These are phyloP conservation scores for Collariella sp. DNA, from an alignment of 495 filamentous ascomycete species.

Conservation along the genomic window DNA sequence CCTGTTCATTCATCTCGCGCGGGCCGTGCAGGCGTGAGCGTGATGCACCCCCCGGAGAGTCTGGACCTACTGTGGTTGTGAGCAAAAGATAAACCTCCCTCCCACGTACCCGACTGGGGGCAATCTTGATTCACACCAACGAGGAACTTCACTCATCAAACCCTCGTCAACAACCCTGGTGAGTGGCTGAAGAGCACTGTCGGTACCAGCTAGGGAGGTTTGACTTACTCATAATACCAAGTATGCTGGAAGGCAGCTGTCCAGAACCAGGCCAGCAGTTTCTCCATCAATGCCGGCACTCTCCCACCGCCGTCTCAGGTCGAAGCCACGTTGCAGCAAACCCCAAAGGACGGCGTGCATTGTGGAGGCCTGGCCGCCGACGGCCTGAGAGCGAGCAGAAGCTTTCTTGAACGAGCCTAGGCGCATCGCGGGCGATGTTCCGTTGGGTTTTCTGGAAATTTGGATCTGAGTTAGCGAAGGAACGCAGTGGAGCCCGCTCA, in stretches of 20 bases:
- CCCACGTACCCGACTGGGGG: no score
- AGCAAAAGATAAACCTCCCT: background rate
- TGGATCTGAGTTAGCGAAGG: slow-evolving; percentile 15
- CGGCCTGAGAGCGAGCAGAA: background rate
- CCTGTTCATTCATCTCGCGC: slow-evolving; percentile 2
- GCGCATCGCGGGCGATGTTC: slow-evolving; percentile 12
- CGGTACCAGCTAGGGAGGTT: no score
- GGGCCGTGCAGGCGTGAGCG: background rate
- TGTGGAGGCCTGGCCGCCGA: slow-evolving; percentile 7
- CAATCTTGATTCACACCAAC: no score
- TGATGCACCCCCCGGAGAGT: background rate
- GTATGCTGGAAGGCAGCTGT: background rate
- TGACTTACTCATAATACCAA: no score
- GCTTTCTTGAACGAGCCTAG: slow-evolving; percentile 10
- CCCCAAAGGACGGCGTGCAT: background rate
- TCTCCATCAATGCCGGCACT: background rate
- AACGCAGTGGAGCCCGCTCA: slow-evolving; percentile 5
- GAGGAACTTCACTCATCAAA: no score
- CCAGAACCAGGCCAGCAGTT: background rate
- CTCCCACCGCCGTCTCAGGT: background rate
- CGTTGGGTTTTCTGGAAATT: slow-evolving; percentile 18
- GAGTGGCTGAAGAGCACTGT: no score
- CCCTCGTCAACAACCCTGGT: no score
- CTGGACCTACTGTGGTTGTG: background rate
- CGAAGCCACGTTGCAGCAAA: background rate